Evolutionary conservation across 495 filamentous ascomycete genomes (phyloP).

Genomic region (Penicillium malachiteum): DNA sequence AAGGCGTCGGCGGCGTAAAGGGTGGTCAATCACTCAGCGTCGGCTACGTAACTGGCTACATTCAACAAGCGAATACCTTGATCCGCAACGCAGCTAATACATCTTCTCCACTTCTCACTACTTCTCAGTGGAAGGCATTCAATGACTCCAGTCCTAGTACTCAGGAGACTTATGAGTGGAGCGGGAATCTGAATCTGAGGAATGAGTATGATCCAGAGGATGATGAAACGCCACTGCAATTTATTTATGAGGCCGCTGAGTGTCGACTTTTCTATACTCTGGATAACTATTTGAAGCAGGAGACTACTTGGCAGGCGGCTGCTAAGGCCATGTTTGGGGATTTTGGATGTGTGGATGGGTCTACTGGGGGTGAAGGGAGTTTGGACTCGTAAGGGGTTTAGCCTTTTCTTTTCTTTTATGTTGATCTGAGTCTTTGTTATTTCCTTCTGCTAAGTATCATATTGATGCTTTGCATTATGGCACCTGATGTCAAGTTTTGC

Average conservation of each 20-base stretch:
- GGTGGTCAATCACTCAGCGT: constrained; percentile 39
- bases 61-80: constrained; percentile 21
- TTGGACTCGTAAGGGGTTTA: not conserved
- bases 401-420: not conserved
- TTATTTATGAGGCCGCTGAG: constrained; percentile 39
- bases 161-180: constrained; percentile 19
- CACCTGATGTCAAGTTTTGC: not conserved
- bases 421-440: not conserved
- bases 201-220: constrained; percentile 33
- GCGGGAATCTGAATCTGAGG: constrained; percentile 26
- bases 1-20: constrained; percentile 61
- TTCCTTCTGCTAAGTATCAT: not conserved
- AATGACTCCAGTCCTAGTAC: constrained; percentile 25
- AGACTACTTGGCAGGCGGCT: constrained; percentile 31
- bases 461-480: too few relatives aligned
- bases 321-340: constrained; percentile 28
- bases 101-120: constrained; percentile 28
- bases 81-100: constrained; percentile 18
- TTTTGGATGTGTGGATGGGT: constrained; percentile 27
- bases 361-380: constrained; percentile 25
- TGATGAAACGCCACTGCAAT: constrained; percentile 33
- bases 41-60: constrained; percentile 35
- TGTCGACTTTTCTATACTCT: constrained; percentile 39
- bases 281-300: constrained; percentile 26
- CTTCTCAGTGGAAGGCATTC: constrained; percentile 32